Evolutionary conservation across 106 monocot species (phyloP).

Genomic region (Allium fistulosum): DNA sequence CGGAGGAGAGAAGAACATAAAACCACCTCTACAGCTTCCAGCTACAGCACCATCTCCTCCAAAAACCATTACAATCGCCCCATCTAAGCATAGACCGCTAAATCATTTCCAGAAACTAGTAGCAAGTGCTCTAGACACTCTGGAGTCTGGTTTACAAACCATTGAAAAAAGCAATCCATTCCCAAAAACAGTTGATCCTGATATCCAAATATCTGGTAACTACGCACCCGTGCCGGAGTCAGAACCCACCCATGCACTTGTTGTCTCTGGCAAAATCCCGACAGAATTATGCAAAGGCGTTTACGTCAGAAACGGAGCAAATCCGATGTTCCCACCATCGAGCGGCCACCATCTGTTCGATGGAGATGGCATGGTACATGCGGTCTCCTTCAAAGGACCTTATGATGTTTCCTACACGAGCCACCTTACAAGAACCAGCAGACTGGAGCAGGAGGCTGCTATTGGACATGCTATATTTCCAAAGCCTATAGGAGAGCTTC

Average conservation of each 20-base stretch:
- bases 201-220: conserved; percentile 35
- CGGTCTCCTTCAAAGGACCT: conserved; percentile 9
- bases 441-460: conserved; percentile 24
- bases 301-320: conserved; percentile 31
- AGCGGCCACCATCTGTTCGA: conserved; percentile 38
- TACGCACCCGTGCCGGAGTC: conserved; percentile 32
- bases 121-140: not conserved
- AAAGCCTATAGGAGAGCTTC: conserved; percentile 56
- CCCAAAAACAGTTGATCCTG: conserved; percentile 13
- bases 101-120: not conserved
- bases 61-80: not conserved
- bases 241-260: not conserved
- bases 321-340: conserved; percentile 14
- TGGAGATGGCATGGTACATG: conserved; percentile 40
- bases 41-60: not conserved
- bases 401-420: conserved; percentile 6
- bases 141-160: not conserved
- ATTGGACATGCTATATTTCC: conserved; percentile 38
- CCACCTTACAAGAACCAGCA: conserved; percentile 28
- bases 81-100: not conserved
- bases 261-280: conserved; percentile 19
- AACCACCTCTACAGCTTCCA: no score
- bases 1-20: no score
- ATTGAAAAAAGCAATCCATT: conserved; percentile 1
- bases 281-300: conserved; percentile 5